These are phyloP conservation scores for Hygrophorus pudorinus DNA, from an alignment of 768 basidiomycete genomes.

Conservation along the genomic window DNA sequence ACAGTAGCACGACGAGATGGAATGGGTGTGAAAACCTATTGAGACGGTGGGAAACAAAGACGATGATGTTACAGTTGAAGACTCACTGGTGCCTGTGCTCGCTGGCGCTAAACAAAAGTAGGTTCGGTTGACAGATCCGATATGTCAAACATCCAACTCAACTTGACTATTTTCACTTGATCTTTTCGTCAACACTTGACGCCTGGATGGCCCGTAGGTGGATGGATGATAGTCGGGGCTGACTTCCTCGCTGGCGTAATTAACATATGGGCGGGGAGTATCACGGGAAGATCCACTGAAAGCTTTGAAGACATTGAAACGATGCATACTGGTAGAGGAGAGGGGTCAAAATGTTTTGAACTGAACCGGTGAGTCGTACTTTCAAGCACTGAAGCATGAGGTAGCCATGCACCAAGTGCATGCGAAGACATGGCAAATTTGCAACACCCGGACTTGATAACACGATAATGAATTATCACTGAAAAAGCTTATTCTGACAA, in stretches of 20 bases:
- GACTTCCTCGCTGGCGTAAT: too few relatives aligned
- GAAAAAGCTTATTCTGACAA: too few relatives aligned
- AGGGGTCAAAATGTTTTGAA: background rate
- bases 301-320: slow-evolving; percentile 17
- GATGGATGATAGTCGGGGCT: too few relatives aligned
- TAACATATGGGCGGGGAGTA: background rate
- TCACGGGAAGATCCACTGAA: slow-evolving; percentile 12
- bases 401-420: slow-evolving; percentile 3
- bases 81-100: background rate
- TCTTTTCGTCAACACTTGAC: too few relatives aligned
- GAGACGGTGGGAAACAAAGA: background rate
- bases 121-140: too few relatives aligned
- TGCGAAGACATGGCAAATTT: too few relatives aligned
- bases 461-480: too few relatives aligned
- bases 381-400: slow-evolving; percentile 7
- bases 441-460: too few relatives aligned
- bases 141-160: too few relatives aligned
- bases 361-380: background rate
- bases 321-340: slow-evolving; percentile 11
- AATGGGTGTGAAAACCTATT: background rate
- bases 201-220: too few relatives aligned
- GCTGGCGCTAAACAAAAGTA: background rate
- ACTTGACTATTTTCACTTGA: too few relatives aligned
- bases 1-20: background rate
- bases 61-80: background rate